Base-by-base conservation (phyloP, 2,329 filamentous ascomycete genomes). In the Clonostachys rhizophaga region DNA sequence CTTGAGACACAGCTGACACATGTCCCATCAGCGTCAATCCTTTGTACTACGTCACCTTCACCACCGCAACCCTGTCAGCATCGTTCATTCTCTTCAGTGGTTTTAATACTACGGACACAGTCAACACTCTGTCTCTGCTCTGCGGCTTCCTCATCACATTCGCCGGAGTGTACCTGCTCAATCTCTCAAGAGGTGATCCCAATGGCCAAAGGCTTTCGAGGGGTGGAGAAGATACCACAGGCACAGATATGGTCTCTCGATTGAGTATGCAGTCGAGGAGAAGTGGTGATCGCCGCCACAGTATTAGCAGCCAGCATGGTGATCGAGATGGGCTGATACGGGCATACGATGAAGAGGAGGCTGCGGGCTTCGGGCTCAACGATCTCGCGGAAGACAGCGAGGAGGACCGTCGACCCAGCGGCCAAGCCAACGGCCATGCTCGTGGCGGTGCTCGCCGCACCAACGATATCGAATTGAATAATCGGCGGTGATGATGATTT, bases 21-120 rank as follows among this genome's bases (percentile, higher is more conserved):
- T 30, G 24, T 30, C 24, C 24, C 24, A 10, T 13, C 57, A 95
- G 91, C 62, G 91, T 96, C 47, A 96, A 96, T 63, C 91, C 91
- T 7, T 79, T 96, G 24, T 97, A 97, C 75, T 97, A 97, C 67
- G 92, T 97, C 46, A 96, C 91, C 3, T 97, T 97, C 65, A 96
- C 92, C 4, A 97, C 92, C 1, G 91, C 88, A 51, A 97, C 92
- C 8, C 83, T 97, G 40, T 87, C 89, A 65, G 92, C 92, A 48
- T 96, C 92, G 3, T 97, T 96, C 66, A 95, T 96, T 60, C 85
- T 97, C 45, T 97, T 96, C 73, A 84, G 84, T 57, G 92, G 92
- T 49, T 97, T 97, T 78, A 96, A 97, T 68, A 97, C 92, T 5
- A 89, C 89, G 43, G 89, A 95, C 57, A 79, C 86, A 6, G 88